These are phyloP conservation scores for Fusarium setosum DNA, from an alignment of 2,329 filamentous ascomycete species.

Conservation along the genomic window DNA sequence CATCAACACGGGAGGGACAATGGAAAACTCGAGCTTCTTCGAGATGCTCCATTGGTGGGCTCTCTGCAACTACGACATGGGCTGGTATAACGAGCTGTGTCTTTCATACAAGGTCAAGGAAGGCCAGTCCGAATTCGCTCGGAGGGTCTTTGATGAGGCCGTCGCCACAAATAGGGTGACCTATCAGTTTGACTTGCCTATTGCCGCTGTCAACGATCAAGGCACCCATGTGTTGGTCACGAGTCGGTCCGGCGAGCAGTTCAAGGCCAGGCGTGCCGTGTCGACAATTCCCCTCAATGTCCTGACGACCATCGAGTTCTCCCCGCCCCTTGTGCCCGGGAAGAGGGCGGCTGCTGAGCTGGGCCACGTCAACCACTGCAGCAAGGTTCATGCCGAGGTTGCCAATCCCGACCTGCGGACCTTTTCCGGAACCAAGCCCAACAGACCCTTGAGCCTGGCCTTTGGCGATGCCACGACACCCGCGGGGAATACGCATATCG, in stretches of 20 bases:
- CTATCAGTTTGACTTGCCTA: not conserved
- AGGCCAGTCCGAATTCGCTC: not conserved
- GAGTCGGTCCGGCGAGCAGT: not conserved
- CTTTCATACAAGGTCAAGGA: not conserved
- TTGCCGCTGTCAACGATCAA: too few species aligned
- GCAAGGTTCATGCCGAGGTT: too few species aligned
- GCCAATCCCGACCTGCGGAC: too few species aligned
- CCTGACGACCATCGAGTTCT: not conserved
- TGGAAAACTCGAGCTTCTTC: not conserved
- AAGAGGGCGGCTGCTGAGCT: too few species aligned
- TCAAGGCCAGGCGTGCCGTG: not conserved
- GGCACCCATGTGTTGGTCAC: not conserved
- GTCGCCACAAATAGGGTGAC: not conserved
- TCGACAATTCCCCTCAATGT: conserved; percentile 1
- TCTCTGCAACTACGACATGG: not conserved
- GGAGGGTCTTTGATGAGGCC: not conserved
- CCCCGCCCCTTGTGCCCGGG: not conserved
- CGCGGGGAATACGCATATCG: too few species aligned
- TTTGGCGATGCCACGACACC: too few species aligned
- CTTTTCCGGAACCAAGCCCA: too few species aligned
- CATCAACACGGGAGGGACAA: too few species aligned
- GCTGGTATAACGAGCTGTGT: not conserved
- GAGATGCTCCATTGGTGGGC: not conserved
- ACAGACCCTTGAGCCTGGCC: too few species aligned
- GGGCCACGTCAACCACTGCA: too few species aligned